A percentile compares a stretch with the other conserved stretches of the same genome.
Evolutionary conservation across 2,329 filamentous ascomycete species (phyloP).

Genomic region (Rugonectria rugulosa): DNA sequence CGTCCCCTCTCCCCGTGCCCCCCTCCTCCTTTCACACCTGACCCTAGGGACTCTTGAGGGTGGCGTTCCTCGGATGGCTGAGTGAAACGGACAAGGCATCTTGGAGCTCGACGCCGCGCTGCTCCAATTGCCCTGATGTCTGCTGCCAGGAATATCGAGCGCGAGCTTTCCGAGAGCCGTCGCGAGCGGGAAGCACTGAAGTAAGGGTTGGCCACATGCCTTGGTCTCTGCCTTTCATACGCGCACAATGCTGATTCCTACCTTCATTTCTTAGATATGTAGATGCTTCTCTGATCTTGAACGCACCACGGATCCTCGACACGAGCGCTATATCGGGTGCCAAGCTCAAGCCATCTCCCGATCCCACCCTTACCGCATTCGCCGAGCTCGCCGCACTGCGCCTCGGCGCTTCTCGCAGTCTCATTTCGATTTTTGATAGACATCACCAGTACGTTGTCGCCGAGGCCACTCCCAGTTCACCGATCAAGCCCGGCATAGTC

Average conservation of each 20-base stretch:
- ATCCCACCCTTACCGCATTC: slow-evolving; percentile 55
- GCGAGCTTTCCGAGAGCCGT: background rate
- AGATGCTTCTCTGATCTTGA: slow-evolving; percentile 29
- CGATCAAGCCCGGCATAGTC: slow-evolving; percentile 39
- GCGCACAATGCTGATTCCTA: background rate
- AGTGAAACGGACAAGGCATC: no score
- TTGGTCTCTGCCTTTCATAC: background rate
- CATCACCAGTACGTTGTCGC: slow-evolving; percentile 58
- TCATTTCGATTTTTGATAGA: slow-evolving; percentile 61
- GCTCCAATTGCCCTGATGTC: no score
- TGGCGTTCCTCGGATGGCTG: no score
- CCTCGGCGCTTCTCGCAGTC: slow-evolving; percentile 49
- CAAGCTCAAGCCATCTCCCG: slow-evolving; percentile 40
- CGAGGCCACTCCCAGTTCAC: slow-evolving; percentile 55
- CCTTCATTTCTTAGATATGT: slow-evolving; percentile 23
- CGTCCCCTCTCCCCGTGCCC: no score
- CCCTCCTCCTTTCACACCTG: no score
- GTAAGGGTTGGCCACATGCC: slow-evolving; percentile 22
- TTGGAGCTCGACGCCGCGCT: no score
- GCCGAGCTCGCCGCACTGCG: slow-evolving; percentile 57
- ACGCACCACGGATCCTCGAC: slow-evolving; percentile 34
- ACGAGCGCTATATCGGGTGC: slow-evolving; percentile 33
- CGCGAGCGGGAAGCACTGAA: slow-evolving; percentile 45
- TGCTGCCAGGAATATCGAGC: no score
- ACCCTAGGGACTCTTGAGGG: no score